Evolutionary conservation across 441 rosid species (phyloP).

Genomic region (Francoa sonchifolia): DNA sequence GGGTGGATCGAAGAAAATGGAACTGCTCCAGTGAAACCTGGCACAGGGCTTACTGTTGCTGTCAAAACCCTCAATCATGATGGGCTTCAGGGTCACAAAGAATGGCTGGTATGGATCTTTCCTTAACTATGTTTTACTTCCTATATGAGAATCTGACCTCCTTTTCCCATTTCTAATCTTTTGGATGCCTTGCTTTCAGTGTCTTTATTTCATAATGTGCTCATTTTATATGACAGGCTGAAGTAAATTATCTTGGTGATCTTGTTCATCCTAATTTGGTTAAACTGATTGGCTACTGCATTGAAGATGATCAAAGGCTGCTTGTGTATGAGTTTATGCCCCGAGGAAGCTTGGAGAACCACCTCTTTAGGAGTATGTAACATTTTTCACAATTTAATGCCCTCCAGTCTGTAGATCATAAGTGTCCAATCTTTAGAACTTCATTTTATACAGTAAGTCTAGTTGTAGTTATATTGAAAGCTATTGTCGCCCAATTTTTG

Average conservation of each 20-base stretch:
- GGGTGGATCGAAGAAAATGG: slow-evolving; percentile 62
- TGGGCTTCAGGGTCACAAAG: slow-evolving; percentile 62
- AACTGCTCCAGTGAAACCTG: slow-evolving; percentile 60
- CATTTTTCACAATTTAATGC: too few species aligned
- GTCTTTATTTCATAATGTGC: too few species aligned
- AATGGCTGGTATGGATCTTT: slow-evolving; percentile 38
- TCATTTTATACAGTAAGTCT: too few species aligned
- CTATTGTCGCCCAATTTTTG: too few species aligned
- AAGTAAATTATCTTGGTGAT: slow-evolving; percentile 9
- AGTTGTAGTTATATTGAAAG: too few species aligned
- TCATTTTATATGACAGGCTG: slow-evolving; percentile 6
- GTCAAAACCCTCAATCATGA: slow-evolving; percentile 48
- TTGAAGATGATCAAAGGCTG: slow-evolving; percentile 9
- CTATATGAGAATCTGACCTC: too few species aligned
- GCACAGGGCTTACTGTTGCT: slow-evolving; percentile 51
- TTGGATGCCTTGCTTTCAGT: too few species aligned
- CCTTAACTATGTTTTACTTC: background rate
- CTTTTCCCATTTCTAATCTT: too few species aligned
- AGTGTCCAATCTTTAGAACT: too few species aligned
- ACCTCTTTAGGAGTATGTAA: slow-evolving; percentile 9
- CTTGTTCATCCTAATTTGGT: slow-evolving; percentile 11
- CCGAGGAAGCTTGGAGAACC: slow-evolving; percentile 14
- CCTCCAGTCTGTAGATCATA: too few species aligned
- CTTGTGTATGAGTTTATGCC: slow-evolving; percentile 11
- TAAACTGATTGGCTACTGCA: slow-evolving; percentile 1